A percentile compares a stretch with the other conserved stretches of the same genome.
phyloP scores from a whole-genome alignment of 495 filamentous ascomycete species.

The Rhypophila decipiens region DNA sequence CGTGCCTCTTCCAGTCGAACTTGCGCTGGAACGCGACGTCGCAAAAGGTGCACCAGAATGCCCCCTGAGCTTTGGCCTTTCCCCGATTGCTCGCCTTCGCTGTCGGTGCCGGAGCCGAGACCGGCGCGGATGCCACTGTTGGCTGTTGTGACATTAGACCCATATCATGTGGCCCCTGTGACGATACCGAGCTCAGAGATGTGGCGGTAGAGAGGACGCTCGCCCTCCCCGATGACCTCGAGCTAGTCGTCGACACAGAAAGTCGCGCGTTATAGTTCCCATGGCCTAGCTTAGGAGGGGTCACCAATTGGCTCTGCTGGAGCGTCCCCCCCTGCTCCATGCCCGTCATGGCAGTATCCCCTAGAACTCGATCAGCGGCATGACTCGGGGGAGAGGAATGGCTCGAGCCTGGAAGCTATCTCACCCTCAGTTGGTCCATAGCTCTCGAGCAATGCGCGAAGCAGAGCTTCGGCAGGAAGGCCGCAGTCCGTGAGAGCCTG shows the following conservation, averaged over 20 bases:
- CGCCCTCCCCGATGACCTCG: slow-evolving; percentile 27
- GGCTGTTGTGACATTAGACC: slow-evolving; percentile 8
- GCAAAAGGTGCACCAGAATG: slow-evolving; percentile 48
- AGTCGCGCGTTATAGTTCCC: slow-evolving; percentile 14
- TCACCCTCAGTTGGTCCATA: slow-evolving; percentile 15
- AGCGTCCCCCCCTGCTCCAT: slow-evolving; percentile 7
- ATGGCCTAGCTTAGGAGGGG: slow-evolving; percentile 5
- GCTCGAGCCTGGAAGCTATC: background rate
- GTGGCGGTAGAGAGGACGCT: slow-evolving; percentile 23
- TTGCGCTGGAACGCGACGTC: slow-evolving; percentile 46
- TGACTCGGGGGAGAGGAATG: background rate
- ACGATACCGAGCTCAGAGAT: slow-evolving; percentile 25
- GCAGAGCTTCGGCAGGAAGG: slow-evolving; percentile 22
- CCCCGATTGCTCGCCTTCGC: slow-evolving; percentile 23
- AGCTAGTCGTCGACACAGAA: slow-evolving; percentile 33
- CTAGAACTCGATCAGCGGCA: background rate
- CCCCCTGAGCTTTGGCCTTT: slow-evolving; percentile 24
- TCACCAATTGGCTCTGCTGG: slow-evolving; percentile 9
- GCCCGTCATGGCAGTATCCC: slow-evolving; percentile 4
- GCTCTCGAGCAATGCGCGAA: slow-evolving; percentile 24
- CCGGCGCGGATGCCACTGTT: slow-evolving; percentile 5
- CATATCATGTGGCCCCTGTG: slow-evolving; percentile 15
- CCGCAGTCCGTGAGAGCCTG: slow-evolving; percentile 26
- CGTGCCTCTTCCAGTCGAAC: slow-evolving; percentile 48
- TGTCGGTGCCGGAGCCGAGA: slow-evolving; percentile 1